Conservation (phyloP, 2,329 filamentous ascomycete species). For the Cordyceps javanica region DNA sequence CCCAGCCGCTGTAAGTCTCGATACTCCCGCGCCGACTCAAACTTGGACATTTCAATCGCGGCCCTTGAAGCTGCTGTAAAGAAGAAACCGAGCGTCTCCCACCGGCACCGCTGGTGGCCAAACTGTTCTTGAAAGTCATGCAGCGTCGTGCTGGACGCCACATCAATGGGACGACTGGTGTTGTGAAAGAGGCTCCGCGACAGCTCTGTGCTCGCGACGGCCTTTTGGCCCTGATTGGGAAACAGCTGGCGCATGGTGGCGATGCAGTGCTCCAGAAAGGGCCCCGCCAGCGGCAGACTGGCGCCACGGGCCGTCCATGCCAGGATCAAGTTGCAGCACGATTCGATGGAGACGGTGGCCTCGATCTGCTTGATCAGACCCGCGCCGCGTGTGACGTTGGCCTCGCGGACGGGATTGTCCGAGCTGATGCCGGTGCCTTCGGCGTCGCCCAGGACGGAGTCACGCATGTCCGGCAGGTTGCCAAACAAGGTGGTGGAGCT, state of each 20-base stretch:
- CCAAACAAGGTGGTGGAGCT: conserved; percentile 17
- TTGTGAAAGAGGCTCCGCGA: conserved; percentile 15
- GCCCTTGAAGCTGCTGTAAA: conserved; percentile 20
- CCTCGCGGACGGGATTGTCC: conserved; percentile 8
- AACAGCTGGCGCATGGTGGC: conserved; percentile 8
- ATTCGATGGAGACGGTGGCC: conserved; percentile 9
- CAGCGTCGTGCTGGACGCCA: not conserved
- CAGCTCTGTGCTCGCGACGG: not conserved
- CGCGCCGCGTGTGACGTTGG: conserved; percentile 5
- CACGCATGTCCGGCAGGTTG: conserved; percentile 6
- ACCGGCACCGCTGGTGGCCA: conserved; percentile 15
- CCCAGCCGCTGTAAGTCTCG: conserved; percentile 15
- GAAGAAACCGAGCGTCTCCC: conserved; percentile 22
- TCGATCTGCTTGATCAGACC: conserved; percentile 10
- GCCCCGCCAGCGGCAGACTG: conserved; percentile 9
- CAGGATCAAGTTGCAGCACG: conserved; percentile 6
- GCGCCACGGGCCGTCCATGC: conserved; percentile 11
- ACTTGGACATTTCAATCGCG: conserved; percentile 16
- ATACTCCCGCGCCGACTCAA: conserved; percentile 15
- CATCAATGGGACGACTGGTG: conserved; percentile 13
- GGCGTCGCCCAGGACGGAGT: not conserved
- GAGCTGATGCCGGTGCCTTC: not conserved
- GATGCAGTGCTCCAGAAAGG: conserved; percentile 12
- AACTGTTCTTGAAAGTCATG: conserved; percentile 16
- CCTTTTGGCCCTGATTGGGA: not conserved